A percentile compares a stretch with the other conserved stretches of the same genome.
Conservation (phyloP, 495 filamentous ascomycete species). For the Massariosphaeria phaeospora region DNA sequence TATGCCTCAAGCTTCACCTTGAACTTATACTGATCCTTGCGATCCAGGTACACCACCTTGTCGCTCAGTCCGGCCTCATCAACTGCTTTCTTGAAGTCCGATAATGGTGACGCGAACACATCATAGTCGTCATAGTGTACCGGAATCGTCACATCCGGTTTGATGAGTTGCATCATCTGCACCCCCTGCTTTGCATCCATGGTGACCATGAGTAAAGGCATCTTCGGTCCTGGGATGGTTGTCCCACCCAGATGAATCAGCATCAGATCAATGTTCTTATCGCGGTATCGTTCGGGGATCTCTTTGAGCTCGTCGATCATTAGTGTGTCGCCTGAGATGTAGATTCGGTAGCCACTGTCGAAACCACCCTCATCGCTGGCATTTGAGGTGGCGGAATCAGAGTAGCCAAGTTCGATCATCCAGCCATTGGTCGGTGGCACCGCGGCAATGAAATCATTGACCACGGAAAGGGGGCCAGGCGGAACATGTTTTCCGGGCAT, state of each 20-base stretch:
- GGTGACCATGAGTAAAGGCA: constrained; percentile 63
- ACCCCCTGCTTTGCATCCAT: constrained; percentile 66
- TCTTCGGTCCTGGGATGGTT: constrained; percentile 55
- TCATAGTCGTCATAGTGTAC: constrained; percentile 68
- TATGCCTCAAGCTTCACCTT: constrained; percentile 7
- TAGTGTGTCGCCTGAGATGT: constrained; percentile 70
- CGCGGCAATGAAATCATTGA: constrained; percentile 57
- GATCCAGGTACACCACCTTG: constrained; percentile 58
- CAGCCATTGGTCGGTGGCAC: constrained; percentile 71
- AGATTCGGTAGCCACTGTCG: constrained; percentile 56
- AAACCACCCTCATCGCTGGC: constrained; percentile 31
- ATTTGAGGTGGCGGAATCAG: not conserved
- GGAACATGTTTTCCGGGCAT: constrained; percentile 71
- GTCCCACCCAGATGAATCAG: constrained; percentile 64
- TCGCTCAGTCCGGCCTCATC: constrained; percentile 47
- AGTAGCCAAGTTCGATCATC: constrained; percentile 61
- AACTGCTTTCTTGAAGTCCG: constrained; percentile 57
- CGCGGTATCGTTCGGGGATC: constrained; percentile 51
- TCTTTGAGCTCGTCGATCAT: constrained; percentile 57
- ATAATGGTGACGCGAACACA: constrained; percentile 54
- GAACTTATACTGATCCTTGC: constrained; percentile 51
- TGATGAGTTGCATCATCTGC: constrained; percentile 54
- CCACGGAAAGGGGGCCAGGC: constrained; percentile 43
- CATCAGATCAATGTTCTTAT: constrained; percentile 60
- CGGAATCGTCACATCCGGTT: constrained; percentile 63